Evolutionary conservation across 2,329 filamentous ascomycete species (phyloP).

Genomic region (Lachnellula suecica): DNA sequence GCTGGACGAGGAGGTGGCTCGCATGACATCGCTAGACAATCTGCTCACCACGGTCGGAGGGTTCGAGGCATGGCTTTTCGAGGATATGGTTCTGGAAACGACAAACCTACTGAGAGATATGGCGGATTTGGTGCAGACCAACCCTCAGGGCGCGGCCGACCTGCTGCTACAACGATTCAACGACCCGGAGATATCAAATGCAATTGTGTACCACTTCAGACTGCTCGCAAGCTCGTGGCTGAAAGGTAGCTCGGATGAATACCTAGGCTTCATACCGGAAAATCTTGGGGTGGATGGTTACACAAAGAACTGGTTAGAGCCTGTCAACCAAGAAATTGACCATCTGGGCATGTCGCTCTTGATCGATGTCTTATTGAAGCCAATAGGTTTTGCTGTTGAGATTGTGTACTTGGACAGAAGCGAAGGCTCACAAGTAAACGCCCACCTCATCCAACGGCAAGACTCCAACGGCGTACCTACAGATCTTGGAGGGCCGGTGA

Average conservation of each 20-base stretch:
- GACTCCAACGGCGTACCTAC: conserved; percentile 35
- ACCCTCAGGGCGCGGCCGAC: conserved; percentile 47
- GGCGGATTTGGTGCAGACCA: conserved; percentile 49
- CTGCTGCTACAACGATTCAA: conserved; percentile 71
- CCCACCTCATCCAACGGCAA: conserved; percentile 39
- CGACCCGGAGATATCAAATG: conserved; percentile 61
- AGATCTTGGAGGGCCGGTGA: conserved; percentile 45
- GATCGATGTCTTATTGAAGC: conserved; percentile 76
- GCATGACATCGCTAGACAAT: conserved; percentile 70
- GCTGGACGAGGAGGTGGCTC: conserved; percentile 68
- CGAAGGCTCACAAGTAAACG: conserved; percentile 72
- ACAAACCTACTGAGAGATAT: conserved; percentile 66
- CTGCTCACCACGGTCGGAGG: conserved; percentile 72
- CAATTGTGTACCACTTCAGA: conserved; percentile 82
- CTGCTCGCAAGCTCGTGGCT: conserved; percentile 84
- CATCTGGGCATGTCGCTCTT: conserved; percentile 80
- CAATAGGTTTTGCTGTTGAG: conserved; percentile 76
- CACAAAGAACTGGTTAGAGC: conserved; percentile 69
- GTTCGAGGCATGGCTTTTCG: conserved; percentile 67
- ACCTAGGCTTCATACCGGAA: conserved; percentile 69
- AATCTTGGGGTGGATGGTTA: conserved; percentile 62
- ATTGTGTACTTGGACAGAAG: conserved; percentile 91
- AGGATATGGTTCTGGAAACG: conserved; percentile 81
- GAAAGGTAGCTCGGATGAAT: conserved; percentile 69
- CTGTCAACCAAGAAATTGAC: conserved; percentile 81